A percentile compares a stretch with the other conserved stretches of the same genome.
Conservation (phyloP, 2,329 filamentous ascomycete species). For the Penicillium sp. region DNA sequence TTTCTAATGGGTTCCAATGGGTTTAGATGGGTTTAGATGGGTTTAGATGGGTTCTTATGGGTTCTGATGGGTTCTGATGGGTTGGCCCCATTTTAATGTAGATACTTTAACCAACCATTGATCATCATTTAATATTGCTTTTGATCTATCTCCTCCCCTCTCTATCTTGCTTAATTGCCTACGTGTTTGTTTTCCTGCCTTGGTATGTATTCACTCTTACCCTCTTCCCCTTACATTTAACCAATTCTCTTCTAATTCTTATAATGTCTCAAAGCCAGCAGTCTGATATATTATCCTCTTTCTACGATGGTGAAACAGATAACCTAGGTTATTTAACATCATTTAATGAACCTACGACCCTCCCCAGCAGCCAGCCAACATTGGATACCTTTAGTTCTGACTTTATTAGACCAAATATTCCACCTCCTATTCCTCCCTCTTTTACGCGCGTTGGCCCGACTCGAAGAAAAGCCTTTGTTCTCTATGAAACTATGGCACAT, state of each 20-base stretch:
- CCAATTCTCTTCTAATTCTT: neutral
- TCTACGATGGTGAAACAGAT: conserved; percentile 2
- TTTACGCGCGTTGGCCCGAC: conserved; percentile 5
- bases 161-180: neutral
- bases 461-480: conserved; percentile 4
- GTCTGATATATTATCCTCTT: conserved; percentile 4
- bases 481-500: conserved; percentile 9
- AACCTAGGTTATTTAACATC: neutral
- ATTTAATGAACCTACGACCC: neutral
- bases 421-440: neutral
- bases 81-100: neutral
- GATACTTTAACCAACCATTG: neutral
- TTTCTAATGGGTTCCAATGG: too few relatives aligned
- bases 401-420: neutral
- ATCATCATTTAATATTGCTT: neutral
- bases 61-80: too few relatives aligned
- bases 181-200: neutral
- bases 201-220: neutral
- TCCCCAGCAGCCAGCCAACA: neutral
- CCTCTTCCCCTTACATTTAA: neutral
- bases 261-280: conserved; percentile 14
- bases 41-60: too few relatives aligned
- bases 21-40: too few relatives aligned
- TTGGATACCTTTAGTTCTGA: neutral
- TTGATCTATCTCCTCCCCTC: neutral